Conservation (phyloP, 192 early-diverging fungal species). For the Mortierella antarctica region DNA sequence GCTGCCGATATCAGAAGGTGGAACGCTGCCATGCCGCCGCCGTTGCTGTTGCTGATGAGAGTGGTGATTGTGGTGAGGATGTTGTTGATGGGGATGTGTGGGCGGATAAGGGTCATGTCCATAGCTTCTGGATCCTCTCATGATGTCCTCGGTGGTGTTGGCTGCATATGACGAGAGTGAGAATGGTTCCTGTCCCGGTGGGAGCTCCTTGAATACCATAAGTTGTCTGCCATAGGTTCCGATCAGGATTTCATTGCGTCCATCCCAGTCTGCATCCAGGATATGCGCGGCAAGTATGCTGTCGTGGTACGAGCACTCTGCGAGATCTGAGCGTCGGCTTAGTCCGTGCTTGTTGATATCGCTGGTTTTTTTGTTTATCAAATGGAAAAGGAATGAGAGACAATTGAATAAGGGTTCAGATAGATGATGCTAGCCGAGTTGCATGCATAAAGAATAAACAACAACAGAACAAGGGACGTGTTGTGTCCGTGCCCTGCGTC, state of each 20-base stretch:
- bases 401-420: too few relatives aligned
- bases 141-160: background rate
- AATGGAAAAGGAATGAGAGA: too few relatives aligned
- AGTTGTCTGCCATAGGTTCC: conserved; percentile 71
- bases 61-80: background rate
- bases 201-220: conserved; percentile 62
- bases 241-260: conserved; percentile 62
- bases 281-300: conserved; percentile 66
- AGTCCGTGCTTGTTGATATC: conserved; percentile 55
- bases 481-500: background rate
- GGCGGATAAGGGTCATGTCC: background rate
- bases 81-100: conserved; percentile 2
- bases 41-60: background rate
- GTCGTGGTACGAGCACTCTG: conserved; percentile 64
- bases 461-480: background rate
- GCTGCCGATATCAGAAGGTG: background rate
- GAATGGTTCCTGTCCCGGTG: conserved; percentile 22
- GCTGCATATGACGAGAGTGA: background rate
- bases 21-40: background rate
- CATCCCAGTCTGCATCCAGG: conserved; percentile 72
- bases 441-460: too few relatives aligned
- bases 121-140: background rate
- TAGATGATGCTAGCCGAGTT: too few relatives aligned
- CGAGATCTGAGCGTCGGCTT: conserved; percentile 49
- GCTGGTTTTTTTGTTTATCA: conserved; percentile 13